Base-by-base conservation (phyloP, 2,329 filamentous ascomycete genomes). In the Fusarium caatingaense region DNA sequence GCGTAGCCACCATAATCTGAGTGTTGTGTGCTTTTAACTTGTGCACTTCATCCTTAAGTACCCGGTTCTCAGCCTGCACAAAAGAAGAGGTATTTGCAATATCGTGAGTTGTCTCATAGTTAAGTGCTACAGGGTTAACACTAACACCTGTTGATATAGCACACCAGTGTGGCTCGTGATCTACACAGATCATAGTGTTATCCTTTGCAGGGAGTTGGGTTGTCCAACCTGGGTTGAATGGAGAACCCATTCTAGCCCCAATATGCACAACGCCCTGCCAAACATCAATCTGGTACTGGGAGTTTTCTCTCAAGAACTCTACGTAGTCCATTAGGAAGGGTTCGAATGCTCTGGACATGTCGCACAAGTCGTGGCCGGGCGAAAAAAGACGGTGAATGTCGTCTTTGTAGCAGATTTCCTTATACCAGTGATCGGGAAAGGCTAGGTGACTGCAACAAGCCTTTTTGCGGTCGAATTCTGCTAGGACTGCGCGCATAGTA, bases 401-500 rank as follows among this genome's bases (percentile, higher is more conserved):
- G 5, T 20, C 1, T 2, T 44, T 44, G 41, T 2, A 44, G 41
- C 3, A 1, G 5, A 44, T 3, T 18, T 44, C 41, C 41, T 44
- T 5, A 9, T 3, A 3, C 44, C 44, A 27, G 4, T 46, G 44
- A 2, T 46, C 44, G 0, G 44, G 44, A 13, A 46, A 46, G 3
- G 44, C 44, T 0, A 46, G 18, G 16, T 3, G 5, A 27, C 23
- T 46, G 11, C 20, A 46, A 18, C 13, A 46, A 46, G 23, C 23
- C 10, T 27, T 23, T 2, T 46, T 27, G 4, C 44, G 23, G 13
- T 6, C 1, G 7, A n/a, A 0, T n/a, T 12, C 25, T 6, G 16
- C 0, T 27, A 23, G 11, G 0, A 4, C 0, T 46, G 23, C 2
- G 2, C 18, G 23, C 44, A 46, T 46, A 0, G 8, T 9, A n/a